Evolutionary conservation across 495 filamentous ascomycete genomes (phyloP), one percentile per base, ranked within the genome.

Genomic region (Xylaria venustula): DNA sequence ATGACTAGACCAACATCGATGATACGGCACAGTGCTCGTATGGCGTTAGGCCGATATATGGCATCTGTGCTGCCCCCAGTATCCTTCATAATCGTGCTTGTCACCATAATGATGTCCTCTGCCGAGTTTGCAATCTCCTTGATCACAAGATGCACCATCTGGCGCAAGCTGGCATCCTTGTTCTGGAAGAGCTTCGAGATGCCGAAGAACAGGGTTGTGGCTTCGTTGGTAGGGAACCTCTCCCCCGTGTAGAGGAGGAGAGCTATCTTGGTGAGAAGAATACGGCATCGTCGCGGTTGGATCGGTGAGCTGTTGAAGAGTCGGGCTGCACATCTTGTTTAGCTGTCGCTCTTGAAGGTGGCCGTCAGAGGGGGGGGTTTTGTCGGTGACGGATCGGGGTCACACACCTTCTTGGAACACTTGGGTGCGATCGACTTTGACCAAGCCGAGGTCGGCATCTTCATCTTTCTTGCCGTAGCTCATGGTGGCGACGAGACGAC

Each of bases 101-200:
- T 99, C 53, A 97, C 93, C 94, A 99, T 98, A 66, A 99, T 99
- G 60, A 97, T 93, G 83, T 99, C 94, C 76, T 98, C 93, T 28
- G 95, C 93, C n/a, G 92, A 95, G 71, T 87, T 84, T 61, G 93
- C 90, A 65, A 99, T 81, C 83, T 99, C 94, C 83, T 97, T 97
- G 80, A 98, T 88, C 65, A 97, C 87, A 30, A 98, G 83, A 79
- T 98, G 96, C 36, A 99, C 93, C 93, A 98, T 98, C 81, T 99
- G 94, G 68, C 94, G 92, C 75, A 99, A 83, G 64, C 90, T 92
- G 66, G 93, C 90, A 86, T 99, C 94, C 75, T 97, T 97, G 77
- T 97, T 97, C 79, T 99, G 94, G 82, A 99, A 99, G 59, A 99
- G 87, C 81, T 99, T 99, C 61, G 93, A 96, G 74, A 99, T 98